Percentiles rank a stretch among this genome's conserved stretches.
Evolutionary conservation across 441 rosid species (phyloP).

Genomic region (Euphorbia schlechtendalii): DNA sequence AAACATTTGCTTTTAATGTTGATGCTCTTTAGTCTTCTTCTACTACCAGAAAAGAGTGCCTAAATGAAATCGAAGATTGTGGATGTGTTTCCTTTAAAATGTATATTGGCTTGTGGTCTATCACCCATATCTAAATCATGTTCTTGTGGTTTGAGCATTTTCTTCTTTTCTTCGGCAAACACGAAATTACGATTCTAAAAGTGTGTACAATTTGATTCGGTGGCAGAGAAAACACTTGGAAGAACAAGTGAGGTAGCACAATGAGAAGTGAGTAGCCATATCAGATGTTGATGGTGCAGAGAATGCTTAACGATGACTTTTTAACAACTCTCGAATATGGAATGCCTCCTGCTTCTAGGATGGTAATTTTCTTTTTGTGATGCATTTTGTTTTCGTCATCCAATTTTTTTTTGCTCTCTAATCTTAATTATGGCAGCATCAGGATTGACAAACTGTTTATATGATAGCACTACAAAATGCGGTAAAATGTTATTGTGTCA

Average conservation of each 20-base stretch:
- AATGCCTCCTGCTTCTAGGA: slow-evolving; percentile 98
- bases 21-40: no score
- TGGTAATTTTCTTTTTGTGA: no score
- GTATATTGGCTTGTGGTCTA: not conserved
- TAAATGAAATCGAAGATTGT: not conserved
- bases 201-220: no score
- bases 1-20: not conserved
- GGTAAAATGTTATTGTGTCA: no score
- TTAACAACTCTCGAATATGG: slow-evolving; percentile 90
- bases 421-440: no score
- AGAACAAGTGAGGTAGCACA: slow-evolving; percentile 91
- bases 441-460: no score
- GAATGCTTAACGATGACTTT: slow-evolving; percentile 72
- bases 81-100: not conserved
- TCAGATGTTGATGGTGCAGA: slow-evolving; percentile 25
- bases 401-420: no score
- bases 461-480: no score
- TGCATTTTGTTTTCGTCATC: no score
- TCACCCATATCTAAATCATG: not conserved
- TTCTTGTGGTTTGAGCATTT: not conserved
- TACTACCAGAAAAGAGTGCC: not conserved
- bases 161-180: not conserved
- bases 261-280: slow-evolving; percentile 53
- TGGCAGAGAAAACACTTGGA: slow-evolving; percentile 78
- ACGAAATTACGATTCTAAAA: not conserved